Evolutionary conservation across 176 grass and related monocot genomes (phyloP), one percentile per base, ranked within the genome.

Genomic region (Dendrocalamus sinicus): DNA sequence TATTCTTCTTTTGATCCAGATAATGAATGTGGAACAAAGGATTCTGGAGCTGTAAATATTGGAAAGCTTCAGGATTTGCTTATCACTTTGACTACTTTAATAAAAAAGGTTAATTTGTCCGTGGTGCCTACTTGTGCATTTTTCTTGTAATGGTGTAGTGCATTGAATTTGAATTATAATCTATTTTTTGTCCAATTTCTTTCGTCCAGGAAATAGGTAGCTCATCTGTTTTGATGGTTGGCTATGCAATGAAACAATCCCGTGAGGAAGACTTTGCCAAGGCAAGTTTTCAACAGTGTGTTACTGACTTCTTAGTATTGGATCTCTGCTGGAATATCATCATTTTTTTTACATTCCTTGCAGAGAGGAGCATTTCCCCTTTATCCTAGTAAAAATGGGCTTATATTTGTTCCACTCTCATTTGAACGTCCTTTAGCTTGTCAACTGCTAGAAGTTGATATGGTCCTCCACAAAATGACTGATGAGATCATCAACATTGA

Each of bases 301-400:
- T 86, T 80, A 59, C 14, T 78, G 76, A 77, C 47, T 81, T 46
- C 9, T 80, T 72, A 41, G 65, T 72, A 74, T 62, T 83, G 28
- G 26, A 39, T 72, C 73, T 73, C 14, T 83, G 43, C 65, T 72
- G 12, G 41, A 48, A 53, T 7, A 77, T 89, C 24, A 84, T 76
- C 81, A 13, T 81, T 8, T 60, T 52, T 54, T 45, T 30, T 30
- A 12, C 69, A 20, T 84, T 90, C 43, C 63, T 88, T 80, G 77
- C 90, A 98, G 96, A 95, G 96, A 92, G 93, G 93, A 80, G 93
- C 93, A 88, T 87, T 98, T 52, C 93, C 96, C 78, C 76, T 92
- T 63, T 81, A 70, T 90, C 90, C 96, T 83, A 89, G 77, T 70
- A 65, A 92, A 76, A 90, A 87, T 4, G 59, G 74, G 16, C 86